Base-by-base conservation (phyloP, 768 basidiomycete genomes). In the Coprinellus micaceus region DNA sequence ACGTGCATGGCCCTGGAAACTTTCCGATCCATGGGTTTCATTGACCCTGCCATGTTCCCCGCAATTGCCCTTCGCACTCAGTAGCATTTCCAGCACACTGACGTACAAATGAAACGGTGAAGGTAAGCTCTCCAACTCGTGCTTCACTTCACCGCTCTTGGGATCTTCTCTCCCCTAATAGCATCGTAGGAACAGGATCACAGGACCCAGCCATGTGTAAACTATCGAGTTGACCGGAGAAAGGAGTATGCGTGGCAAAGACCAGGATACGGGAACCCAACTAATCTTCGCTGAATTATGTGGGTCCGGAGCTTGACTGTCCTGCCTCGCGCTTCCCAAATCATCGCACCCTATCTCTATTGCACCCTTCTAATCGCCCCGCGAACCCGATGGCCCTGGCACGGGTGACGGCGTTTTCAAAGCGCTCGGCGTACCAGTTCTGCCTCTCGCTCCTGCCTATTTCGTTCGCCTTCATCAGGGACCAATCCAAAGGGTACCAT, bases 241-340 rank as follows among this genome's bases (percentile, higher is more conserved):
- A n/a, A n/a, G n/a, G n/a, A n/a, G 33, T 13, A 33, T 33, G 33
- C 33, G 33, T 43, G 40, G 40, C 40, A 17, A 43, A 43, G 40
- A 5, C 15, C 15, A 15, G 40, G 40, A 17, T 17, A 17, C 15
- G 6, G 40, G 6, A 5, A 7, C 40, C 6, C 19, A 17, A 5
- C 19, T 21, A 43, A 21, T 15, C 40, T 43, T 43, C 40, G 40
- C 19, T 30, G 36, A 17, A 33, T 41, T 30, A 33, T 17, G 22
- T 44, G 26, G 49, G 24, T 46, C 56, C 33, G 56, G 56, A 57
- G 50, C 56, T 57, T 57, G 43, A 41, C 55, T 40, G 44, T 29
- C 48, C 44, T 48, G 13, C 33, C 39, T 28, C 13, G 26, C 24
- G 10, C 6, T 28, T 10, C 56, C 41, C 36, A 39, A 51, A 57